These are phyloP conservation scores for Lenzites betulinus DNA, from an alignment of 768 basidiomycete species.

Conservation along the genomic window DNA sequence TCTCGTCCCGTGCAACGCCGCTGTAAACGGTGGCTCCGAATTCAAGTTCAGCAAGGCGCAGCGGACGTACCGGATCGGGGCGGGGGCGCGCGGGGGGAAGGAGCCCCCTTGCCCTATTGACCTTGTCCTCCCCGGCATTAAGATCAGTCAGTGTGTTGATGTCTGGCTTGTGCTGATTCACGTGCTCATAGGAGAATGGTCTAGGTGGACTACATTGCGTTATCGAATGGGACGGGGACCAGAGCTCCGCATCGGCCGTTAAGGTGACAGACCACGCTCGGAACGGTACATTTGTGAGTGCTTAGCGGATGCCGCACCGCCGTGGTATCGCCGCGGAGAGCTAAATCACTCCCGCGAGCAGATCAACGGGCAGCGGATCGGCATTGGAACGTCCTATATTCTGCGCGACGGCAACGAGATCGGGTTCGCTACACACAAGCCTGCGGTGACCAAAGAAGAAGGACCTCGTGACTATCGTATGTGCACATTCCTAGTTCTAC, in stretches of 20 bases:
- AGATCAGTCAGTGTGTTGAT: constrained; percentile 56
- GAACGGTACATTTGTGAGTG: constrained; percentile 39
- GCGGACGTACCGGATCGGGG: constrained; percentile 56
- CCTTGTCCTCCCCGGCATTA: constrained; percentile 59
- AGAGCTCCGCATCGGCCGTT: constrained; percentile 42
- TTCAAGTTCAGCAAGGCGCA: constrained; percentile 61
- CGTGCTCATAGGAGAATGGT: constrained; percentile 19
- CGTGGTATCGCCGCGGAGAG: no score
- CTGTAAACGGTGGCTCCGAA: constrained; percentile 37
- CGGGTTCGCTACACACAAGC: constrained; percentile 63
- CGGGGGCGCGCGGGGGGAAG: constrained; percentile 33
- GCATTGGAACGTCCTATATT: constrained; percentile 51
- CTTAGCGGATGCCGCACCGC: neutral
- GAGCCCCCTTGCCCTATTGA: constrained; percentile 31
- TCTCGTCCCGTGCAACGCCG: constrained; percentile 59
- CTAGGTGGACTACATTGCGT: constrained; percentile 54
- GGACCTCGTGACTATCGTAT: constrained; percentile 71
- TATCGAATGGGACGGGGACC: constrained; percentile 59
- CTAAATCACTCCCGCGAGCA: constrained; percentile 27
- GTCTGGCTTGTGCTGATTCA: neutral
- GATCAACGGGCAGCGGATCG: constrained; percentile 69
- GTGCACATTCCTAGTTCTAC: constrained; percentile 30
- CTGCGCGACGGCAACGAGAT: constrained; percentile 83
- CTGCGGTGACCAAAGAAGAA: constrained; percentile 41
- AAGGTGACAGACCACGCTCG: constrained; percentile 57